These are phyloP conservation scores for Pneumocystis canis DNA, from an alignment of 1,139 yeast genomes.

Conservation along the genomic window DNA sequence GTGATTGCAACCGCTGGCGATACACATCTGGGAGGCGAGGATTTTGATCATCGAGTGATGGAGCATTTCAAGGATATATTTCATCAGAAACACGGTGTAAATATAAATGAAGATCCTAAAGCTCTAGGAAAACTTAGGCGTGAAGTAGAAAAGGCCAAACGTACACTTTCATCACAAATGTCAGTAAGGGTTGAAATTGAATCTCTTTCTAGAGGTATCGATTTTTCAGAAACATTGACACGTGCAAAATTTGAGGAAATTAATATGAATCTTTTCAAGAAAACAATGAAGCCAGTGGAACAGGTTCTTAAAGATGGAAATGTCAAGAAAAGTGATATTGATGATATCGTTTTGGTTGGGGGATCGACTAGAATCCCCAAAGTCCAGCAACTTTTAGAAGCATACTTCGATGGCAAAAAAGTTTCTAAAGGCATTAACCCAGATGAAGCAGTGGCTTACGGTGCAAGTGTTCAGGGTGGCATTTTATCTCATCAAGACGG, in stretches of 20 bases:
- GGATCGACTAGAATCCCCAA: slow-evolving; percentile 98
- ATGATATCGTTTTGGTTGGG: slow-evolving; percentile 89
- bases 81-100: slow-evolving; percentile 77
- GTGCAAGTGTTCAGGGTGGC: slow-evolving; percentile 98
- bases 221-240: slow-evolving; percentile 79
- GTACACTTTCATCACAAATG: slow-evolving; percentile 83
- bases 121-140: slow-evolving; percentile 84
- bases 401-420: slow-evolving; percentile 80
- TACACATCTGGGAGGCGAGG: slow-evolving; percentile 95
- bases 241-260: slow-evolving; percentile 94
- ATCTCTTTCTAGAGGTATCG: slow-evolving; percentile 89
- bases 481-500: slow-evolving; percentile 74
- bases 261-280: slow-evolving; percentile 72
- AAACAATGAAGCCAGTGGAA: slow-evolving; percentile 84
- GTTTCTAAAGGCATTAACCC: slow-evolving; percentile 94
- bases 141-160: slow-evolving; percentile 93
- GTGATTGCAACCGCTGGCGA: slow-evolving; percentile 93
- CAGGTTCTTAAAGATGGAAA: slow-evolving; percentile 83
- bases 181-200: slow-evolving; percentile 85
- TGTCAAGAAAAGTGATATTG: slow-evolving; percentile 65
- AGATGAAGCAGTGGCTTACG: slow-evolving; percentile 94
- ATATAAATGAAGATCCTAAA: slow-evolving; percentile 57
- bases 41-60: slow-evolving; percentile 79
- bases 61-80: slow-evolving; percentile 71
- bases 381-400: slow-evolving; percentile 80